These are phyloP conservation scores for Penicillium sp. DNA, from an alignment of 2,329 filamentous ascomycete genomes.

Conservation along the genomic window DNA sequence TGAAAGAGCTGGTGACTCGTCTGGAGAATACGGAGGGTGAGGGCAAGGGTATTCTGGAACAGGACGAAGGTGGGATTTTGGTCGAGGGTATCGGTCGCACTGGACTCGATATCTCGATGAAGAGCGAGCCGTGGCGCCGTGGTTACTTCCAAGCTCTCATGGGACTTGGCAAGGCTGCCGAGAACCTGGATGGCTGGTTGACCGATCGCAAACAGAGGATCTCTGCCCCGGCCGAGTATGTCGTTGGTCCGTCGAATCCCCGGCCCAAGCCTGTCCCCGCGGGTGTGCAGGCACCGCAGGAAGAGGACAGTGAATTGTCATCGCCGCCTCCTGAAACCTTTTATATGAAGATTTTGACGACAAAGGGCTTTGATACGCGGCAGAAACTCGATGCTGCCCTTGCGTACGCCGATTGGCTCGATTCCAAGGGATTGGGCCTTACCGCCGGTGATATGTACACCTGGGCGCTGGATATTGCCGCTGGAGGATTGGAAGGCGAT, in stretches of 20 bases:
- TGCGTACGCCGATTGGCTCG: slow-evolving; percentile 80
- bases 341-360: slow-evolving; percentile 80
- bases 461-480: slow-evolving; percentile 74
- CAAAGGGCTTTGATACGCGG: slow-evolving; percentile 71
- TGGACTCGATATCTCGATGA: slow-evolving; percentile 68
- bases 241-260: slow-evolving; percentile 81
- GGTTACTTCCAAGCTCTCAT: slow-evolving; percentile 84
- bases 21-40: slow-evolving; percentile 69
- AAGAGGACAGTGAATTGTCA: slow-evolving; percentile 71
- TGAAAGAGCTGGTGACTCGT: slow-evolving; percentile 59
- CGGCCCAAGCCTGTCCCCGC: slow-evolving; percentile 70
- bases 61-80: slow-evolving; percentile 51
- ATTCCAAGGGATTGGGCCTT: slow-evolving; percentile 67
- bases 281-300: slow-evolving; percentile 61
- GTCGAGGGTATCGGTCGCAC: slow-evolving; percentile 57
- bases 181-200: slow-evolving; percentile 78
- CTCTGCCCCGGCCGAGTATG: slow-evolving; percentile 68
- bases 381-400: slow-evolving; percentile 80
- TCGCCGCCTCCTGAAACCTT: slow-evolving; percentile 70
- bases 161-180: slow-evolving; percentile 70
- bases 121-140: slow-evolving; percentile 78
- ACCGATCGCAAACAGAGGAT: slow-evolving; percentile 65
- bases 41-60: slow-evolving; percentile 62
- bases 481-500: slow-evolving; percentile 51
- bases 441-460: slow-evolving; percentile 70